A percentile compares a stretch with the other conserved stretches of the same genome.
phyloP scores from a whole-genome alignment of 1,284 basidiomycete species.

The Melampsora americana region DNA sequence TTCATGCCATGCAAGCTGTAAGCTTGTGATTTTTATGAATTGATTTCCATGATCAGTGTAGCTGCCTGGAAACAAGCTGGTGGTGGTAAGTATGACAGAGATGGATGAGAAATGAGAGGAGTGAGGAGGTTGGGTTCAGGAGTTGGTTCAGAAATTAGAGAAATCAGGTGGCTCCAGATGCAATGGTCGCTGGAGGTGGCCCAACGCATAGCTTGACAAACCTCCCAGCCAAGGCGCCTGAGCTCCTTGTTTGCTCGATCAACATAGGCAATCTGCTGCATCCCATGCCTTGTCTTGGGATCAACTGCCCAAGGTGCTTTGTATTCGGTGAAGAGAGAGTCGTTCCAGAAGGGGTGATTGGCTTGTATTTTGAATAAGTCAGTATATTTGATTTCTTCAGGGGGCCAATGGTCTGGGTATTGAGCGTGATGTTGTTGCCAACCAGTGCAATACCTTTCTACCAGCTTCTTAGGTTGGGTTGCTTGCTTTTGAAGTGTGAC shows the following conservation, averaged over 20 bases:
- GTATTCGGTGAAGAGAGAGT: not conserved
- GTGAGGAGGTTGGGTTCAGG: too few species aligned
- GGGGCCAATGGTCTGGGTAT: not conserved
- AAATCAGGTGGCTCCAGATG: too few species aligned
- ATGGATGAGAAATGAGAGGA: too few species aligned
- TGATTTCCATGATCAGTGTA: too few species aligned
- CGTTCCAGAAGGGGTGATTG: not conserved
- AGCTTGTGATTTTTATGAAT: too few species aligned
- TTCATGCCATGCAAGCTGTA: too few species aligned
- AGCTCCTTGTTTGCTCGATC: not conserved
- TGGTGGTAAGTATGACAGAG: too few species aligned
- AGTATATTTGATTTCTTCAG: not conserved
- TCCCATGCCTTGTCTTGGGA: not conserved
- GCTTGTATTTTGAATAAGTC: not conserved
- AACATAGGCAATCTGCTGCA: not conserved
- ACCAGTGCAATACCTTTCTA: not conserved
- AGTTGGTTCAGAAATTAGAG: too few species aligned
- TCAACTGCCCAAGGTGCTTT: not conserved
- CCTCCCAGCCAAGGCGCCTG: not conserved
- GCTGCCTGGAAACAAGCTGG: too few species aligned
- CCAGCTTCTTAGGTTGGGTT: not conserved
- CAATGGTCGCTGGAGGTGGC: not conserved
- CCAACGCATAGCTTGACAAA: not conserved
- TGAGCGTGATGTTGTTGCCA: not conserved
- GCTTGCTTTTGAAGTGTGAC: not conserved